Evolutionary conservation across 2,329 filamentous ascomycete species (phyloP).

Genomic region (Cercospora sp.): DNA sequence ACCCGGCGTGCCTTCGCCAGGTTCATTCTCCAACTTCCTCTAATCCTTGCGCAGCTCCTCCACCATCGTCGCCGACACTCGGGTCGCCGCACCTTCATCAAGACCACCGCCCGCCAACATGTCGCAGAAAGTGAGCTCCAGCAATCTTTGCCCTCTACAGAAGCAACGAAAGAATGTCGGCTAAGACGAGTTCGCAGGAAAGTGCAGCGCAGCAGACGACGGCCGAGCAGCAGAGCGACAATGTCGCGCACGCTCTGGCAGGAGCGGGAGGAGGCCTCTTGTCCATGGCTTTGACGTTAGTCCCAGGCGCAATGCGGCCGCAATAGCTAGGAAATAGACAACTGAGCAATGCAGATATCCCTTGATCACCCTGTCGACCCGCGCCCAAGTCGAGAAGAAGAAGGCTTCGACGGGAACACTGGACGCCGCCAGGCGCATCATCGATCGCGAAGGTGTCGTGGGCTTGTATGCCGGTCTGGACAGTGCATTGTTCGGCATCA

Average conservation of each 20-base stretch:
- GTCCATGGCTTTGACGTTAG: slow-evolving; percentile 91
- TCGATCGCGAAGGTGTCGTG: slow-evolving; percentile 84
- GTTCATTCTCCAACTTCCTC: not conserved
- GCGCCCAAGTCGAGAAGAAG: slow-evolving; percentile 96
- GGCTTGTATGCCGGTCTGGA: slow-evolving; percentile 93
- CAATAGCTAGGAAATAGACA: slow-evolving; percentile 13
- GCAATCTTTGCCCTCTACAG: not conserved
- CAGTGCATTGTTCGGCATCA: slow-evolving; percentile 94
- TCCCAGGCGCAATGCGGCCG: slow-evolving; percentile 12
- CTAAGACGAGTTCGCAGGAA: slow-evolving; percentile 17
- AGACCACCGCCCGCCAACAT: slow-evolving; percentile 7
- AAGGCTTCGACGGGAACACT: slow-evolving; percentile 83
- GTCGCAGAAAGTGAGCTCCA: slow-evolving; percentile 21
- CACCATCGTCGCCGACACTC: slow-evolving; percentile 12
- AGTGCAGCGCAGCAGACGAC: slow-evolving; percentile 51
- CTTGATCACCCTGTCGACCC: slow-evolving; percentile 93
- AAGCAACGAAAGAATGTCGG: slow-evolving; percentile 5
- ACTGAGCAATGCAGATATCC: slow-evolving; percentile 72
- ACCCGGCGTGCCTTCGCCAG: slow-evolving; percentile 13
- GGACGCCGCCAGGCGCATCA: slow-evolving; percentile 79
- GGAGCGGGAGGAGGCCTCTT: slow-evolving; percentile 91
- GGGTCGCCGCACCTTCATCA: not conserved
- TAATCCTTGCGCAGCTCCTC: slow-evolving; percentile 15
- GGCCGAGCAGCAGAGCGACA: slow-evolving; percentile 83
- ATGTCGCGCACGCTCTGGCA: slow-evolving; percentile 91